Evolutionary conservation across 2,329 filamentous ascomycete genomes (phyloP).

Genomic region (Byssoonygena ceratinophila): DNA sequence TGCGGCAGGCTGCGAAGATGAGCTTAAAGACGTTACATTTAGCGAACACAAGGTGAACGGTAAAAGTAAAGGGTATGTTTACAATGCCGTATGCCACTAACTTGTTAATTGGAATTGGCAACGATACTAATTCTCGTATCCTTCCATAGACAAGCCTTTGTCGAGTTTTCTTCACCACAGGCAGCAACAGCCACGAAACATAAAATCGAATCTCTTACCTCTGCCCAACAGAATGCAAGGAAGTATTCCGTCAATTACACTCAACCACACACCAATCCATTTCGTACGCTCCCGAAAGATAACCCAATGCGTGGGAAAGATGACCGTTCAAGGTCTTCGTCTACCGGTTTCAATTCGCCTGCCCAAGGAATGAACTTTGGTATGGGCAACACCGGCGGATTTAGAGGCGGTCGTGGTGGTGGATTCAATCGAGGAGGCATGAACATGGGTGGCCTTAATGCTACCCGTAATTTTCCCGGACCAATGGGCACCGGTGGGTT

Average conservation of each 20-base stretch:
- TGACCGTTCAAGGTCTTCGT: slow-evolving; percentile 45
- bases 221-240: slow-evolving; percentile 50
- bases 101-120: background rate
- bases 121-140: slow-evolving; percentile 1
- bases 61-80: slow-evolving; percentile 84
- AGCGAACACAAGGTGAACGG: slow-evolving; percentile 98
- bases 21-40: slow-evolving; percentile 87
- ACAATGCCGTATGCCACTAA: background rate
- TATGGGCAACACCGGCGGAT: slow-evolving; percentile 42
- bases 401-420: slow-evolving; percentile 43
- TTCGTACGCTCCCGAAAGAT: slow-evolving; percentile 83
- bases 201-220: slow-evolving; percentile 57
- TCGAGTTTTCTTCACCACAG: slow-evolving; percentile 74
- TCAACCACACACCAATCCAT: slow-evolving; percentile 68
- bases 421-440: slow-evolving; percentile 41
- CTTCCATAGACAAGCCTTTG: slow-evolving; percentile 55
- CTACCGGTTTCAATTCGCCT: slow-evolving; percentile 38
- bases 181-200: slow-evolving; percentile 78
- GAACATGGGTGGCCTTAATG: slow-evolving; percentile 43
- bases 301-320: slow-evolving; percentile 60
- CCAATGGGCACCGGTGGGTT: slow-evolving; percentile 36
- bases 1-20: slow-evolving; percentile 67
- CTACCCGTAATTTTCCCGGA: slow-evolving; percentile 41
- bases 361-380: slow-evolving; percentile 34
- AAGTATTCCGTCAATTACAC: slow-evolving; percentile 63